These are phyloP conservation scores for Bretschneidera sinensis DNA, from an alignment of 345 rosid species.

Conservation along the genomic window DNA sequence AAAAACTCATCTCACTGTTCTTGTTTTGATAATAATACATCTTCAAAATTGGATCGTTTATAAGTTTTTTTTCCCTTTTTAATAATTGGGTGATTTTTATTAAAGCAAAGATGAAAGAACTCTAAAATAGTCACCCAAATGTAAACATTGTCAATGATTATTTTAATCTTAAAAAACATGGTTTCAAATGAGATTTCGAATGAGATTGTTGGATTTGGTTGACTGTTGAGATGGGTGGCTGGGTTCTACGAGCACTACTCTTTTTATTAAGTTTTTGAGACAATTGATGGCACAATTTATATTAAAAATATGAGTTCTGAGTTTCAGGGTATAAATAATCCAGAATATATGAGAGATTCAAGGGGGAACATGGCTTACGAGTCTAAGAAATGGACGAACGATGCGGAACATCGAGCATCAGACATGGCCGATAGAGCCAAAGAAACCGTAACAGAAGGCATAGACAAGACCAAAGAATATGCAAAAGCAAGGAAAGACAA, in stretches of 20 bases:
- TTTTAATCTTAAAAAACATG: no score
- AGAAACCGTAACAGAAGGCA: not conserved
- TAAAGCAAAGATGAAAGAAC: no score
- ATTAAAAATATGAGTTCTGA: no score
- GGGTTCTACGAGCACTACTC: no score
- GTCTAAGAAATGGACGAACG: not conserved
- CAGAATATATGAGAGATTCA: constrained; percentile 10
- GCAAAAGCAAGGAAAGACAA: constrained; percentile 9
- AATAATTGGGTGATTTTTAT: not conserved
- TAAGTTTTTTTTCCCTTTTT: not conserved
- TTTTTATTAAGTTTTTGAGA: no score
- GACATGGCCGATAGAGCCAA: not conserved
- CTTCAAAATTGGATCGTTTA: not conserved
- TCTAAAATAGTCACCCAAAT: no score
- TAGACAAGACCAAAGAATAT: not conserved
- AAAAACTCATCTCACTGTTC: no score
- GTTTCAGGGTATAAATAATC: constrained; percentile 8
- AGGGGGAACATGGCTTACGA: constrained; percentile 15
- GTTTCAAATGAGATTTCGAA: no score
- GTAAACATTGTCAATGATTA: no score
- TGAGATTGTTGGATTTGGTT: no score
- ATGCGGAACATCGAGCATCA: not conserved
- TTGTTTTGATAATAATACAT: not conserved
- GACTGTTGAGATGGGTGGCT: no score
- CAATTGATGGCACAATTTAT: no score